These are phyloP conservation scores for Cyanidiococcus yangmingshanensis DNA, from an alignment of 23 red algal genomes.

Conservation along the genomic window DNA sequence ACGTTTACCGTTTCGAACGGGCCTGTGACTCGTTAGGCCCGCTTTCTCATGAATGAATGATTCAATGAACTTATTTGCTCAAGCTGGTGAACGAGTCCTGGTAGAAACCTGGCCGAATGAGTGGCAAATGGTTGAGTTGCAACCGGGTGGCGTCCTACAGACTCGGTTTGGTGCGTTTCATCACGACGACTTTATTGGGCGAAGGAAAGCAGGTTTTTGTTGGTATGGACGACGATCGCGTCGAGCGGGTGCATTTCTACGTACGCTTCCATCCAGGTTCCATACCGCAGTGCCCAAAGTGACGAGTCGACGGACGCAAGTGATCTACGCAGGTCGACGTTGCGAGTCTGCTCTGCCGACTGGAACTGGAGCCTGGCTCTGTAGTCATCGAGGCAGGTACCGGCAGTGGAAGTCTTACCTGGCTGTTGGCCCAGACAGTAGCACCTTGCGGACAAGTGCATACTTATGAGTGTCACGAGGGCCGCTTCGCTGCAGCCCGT, in stretches of 20 bases:
- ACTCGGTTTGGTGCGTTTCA: not conserved
- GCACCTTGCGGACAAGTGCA: conserved; percentile 50
- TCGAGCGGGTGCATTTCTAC: not conserved
- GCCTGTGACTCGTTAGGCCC: no score
- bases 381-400: conserved; percentile 78
- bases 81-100: not conserved
- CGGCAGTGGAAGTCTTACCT: conserved; percentile 51
- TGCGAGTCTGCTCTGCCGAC: conserved; percentile 36
- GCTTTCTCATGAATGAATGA: no score
- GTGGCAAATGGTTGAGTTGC: not conserved
- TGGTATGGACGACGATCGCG: conserved; percentile 1
- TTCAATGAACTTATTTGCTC: no score
- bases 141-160: conserved; percentile 9
- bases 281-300: not conserved
- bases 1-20: no score
- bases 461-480: conserved; percentile 62
- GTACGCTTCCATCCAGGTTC: not conserved
- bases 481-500: conserved; percentile 32
- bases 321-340: conserved; percentile 88
- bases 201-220: not conserved
- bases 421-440: conserved; percentile 55
- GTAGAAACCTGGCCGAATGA: not conserved
- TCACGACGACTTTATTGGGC: not conserved
- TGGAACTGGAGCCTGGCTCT: conserved; percentile 48
- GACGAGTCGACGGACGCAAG: conserved; percentile 39